phyloP scores from a whole-genome alignment of 208 protist genomes.

The Entamoeba moshkovskii region DNA sequence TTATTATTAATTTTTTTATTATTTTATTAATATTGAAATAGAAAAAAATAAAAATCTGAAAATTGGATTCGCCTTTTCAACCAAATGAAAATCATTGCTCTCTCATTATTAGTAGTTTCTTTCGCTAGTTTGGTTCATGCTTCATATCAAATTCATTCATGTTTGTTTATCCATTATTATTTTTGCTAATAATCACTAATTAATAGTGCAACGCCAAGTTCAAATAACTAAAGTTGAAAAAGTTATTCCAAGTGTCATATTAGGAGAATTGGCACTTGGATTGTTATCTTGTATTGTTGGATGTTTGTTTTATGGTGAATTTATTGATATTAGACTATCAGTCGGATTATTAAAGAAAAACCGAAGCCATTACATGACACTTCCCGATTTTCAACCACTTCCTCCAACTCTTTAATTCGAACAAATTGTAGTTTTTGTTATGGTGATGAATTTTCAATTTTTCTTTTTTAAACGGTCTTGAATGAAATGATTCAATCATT shows the following conservation, averaged over 20 bases:
- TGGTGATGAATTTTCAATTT: no score
- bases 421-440: no score
- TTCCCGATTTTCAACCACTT: not conserved
- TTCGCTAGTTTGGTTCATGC: not conserved
- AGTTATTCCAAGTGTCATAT: not conserved
- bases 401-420: not conserved
- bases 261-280: not conserved
- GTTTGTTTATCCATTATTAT: not conserved
- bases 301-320: not conserved
- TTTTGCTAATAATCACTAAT: not conserved
- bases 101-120: not conserved
- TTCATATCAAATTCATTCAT: not conserved
- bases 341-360: not conserved
- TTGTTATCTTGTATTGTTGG: not conserved
- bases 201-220: not conserved
- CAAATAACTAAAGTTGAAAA: not conserved
- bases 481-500: no score
- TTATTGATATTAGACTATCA: not conserved
- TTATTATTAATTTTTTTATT: no score
- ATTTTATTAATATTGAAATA: no score
- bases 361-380: not conserved
- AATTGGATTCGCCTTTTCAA: no score
- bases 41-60: no score
- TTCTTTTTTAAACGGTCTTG: no score
- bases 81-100: not conserved